Conservation (phyloP, 495 filamentous ascomycete genomes). For the Bryoglossum gracile region DNA sequence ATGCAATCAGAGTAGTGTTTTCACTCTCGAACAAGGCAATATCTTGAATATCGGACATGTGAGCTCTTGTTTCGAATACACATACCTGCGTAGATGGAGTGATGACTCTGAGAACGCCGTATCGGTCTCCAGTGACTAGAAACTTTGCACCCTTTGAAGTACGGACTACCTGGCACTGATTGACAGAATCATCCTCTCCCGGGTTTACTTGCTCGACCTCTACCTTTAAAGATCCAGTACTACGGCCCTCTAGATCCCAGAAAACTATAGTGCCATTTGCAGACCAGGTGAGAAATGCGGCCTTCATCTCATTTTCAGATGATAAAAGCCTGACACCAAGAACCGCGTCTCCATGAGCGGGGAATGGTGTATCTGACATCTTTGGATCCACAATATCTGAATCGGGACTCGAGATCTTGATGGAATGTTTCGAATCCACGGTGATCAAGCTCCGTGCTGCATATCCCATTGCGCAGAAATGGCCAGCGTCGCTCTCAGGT, state of each 20-base stretch:
- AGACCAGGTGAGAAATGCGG: constrained; percentile 85
- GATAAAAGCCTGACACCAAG: constrained; percentile 63
- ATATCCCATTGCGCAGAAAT: constrained; percentile 56
- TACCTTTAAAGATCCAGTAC: constrained; percentile 54
- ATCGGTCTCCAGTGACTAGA: constrained; percentile 77
- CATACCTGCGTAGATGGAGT: constrained; percentile 43
- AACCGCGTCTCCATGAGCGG: constrained; percentile 72
- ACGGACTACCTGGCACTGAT: constrained; percentile 69
- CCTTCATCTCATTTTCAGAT: constrained; percentile 45
- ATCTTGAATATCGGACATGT: constrained; percentile 78
- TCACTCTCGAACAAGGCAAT: constrained; percentile 58
- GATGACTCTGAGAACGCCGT: constrained; percentile 64
- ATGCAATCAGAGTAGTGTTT: constrained; percentile 57
- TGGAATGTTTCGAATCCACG: constrained; percentile 64
- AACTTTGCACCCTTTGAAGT: constrained; percentile 51
- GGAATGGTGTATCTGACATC: constrained; percentile 39
- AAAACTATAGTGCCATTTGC: constrained; percentile 67
- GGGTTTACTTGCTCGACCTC: constrained; percentile 55
- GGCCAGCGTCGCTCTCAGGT: constrained; percentile 4
- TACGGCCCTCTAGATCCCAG: constrained; percentile 70
- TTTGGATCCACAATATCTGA: constrained; percentile 27
- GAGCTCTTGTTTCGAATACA: constrained; percentile 66
- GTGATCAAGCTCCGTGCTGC: constrained; percentile 63
- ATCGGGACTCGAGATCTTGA: constrained; percentile 51
- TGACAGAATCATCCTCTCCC: constrained; percentile 43